Percentiles rank a stretch among this genome's conserved stretches.
Evolutionary conservation across 1,284 basidiomycete species (phyloP).

Genomic region (Boletus semigastroideus): DNA sequence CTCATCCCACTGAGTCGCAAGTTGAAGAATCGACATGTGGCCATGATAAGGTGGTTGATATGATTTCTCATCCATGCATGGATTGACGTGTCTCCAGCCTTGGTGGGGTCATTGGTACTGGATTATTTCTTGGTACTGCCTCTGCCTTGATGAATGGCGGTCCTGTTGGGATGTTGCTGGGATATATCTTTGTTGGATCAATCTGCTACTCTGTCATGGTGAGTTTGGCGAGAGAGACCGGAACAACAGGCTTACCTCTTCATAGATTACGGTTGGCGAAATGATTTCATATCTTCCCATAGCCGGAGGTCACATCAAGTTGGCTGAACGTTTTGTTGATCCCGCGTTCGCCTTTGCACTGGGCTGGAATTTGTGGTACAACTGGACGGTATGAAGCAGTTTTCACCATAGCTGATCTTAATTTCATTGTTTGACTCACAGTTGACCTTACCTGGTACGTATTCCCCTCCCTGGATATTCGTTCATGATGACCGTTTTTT

Average conservation of each 20-base stretch:
- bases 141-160: conserved; percentile 25
- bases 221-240: not conserved
- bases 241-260: not conserved
- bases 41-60: conserved; percentile 25
- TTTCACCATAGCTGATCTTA: not conserved
- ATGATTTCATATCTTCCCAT: conserved; percentile 39
- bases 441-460: conserved; percentile 25
- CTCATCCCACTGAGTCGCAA: conserved; percentile 4
- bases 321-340: conserved; percentile 68
- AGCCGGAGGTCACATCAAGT: conserved; percentile 60
- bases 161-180: conserved; percentile 32
- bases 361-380: conserved; percentile 68
- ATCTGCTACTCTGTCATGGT: conserved; percentile 28
- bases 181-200: conserved; percentile 30
- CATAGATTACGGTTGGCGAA: conserved; percentile 31
- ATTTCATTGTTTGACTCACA: not conserved
- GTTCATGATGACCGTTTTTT: not conserved
- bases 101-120: conserved; percentile 48
- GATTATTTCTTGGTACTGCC: conserved; percentile 40
- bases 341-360: conserved; percentile 63
- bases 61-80: not conserved
- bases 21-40: conserved; percentile 26
- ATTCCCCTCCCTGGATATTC: not conserved
- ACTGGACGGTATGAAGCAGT: conserved; percentile 46
- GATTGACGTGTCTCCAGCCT: conserved; percentile 12